These are phyloP conservation scores for Epichloe scottii DNA, from an alignment of 2,329 filamentous ascomycete genomes.

Conservation along the genomic window DNA sequence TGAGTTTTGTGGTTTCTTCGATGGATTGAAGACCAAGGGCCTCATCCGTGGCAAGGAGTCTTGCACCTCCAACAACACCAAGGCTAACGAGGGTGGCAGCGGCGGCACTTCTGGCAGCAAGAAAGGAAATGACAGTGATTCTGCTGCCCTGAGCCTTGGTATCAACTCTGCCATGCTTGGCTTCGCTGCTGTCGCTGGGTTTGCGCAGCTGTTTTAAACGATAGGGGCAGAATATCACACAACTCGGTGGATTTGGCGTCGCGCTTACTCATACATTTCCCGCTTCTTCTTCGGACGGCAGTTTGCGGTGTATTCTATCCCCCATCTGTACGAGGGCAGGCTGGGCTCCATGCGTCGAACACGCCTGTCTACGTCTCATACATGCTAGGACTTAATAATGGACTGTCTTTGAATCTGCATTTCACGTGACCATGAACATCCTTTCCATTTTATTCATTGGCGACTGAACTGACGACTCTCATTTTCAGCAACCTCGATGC, in stretches of 20 bases:
- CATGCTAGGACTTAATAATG: slow-evolving; percentile 33
- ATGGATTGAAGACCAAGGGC: slow-evolving; percentile 25
- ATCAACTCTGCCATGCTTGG: slow-evolving; percentile 36
- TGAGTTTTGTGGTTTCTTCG: slow-evolving; percentile 40
- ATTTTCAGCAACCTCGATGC: not conserved
- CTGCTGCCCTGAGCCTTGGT: slow-evolving; percentile 31
- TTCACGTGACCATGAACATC: not conserved
- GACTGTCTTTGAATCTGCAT: slow-evolving; percentile 23
- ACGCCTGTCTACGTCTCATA: slow-evolving; percentile 11
- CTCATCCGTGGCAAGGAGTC: slow-evolving; percentile 29
- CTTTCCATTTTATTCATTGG: not conserved
- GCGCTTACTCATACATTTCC: slow-evolving; percentile 20
- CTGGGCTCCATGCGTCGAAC: slow-evolving; percentile 13
- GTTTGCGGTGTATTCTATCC: slow-evolving; percentile 20
- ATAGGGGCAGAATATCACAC: slow-evolving; percentile 12
- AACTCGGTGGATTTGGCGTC: slow-evolving; percentile 23
- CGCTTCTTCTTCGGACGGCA: slow-evolving; percentile 22
- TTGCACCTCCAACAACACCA: slow-evolving; percentile 38
- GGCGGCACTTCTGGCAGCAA: slow-evolving; percentile 15
- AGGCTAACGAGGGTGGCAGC: slow-evolving; percentile 36
- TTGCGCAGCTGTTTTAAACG: slow-evolving; percentile 41
- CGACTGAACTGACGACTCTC: not conserved
- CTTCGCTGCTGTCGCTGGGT: slow-evolving; percentile 32
- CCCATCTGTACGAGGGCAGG: slow-evolving; percentile 13
- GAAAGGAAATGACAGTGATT: slow-evolving; percentile 21